phyloP scores from a whole-genome alignment of 768 basidiomycete genomes.

The Heimioporus sp. region DNA sequence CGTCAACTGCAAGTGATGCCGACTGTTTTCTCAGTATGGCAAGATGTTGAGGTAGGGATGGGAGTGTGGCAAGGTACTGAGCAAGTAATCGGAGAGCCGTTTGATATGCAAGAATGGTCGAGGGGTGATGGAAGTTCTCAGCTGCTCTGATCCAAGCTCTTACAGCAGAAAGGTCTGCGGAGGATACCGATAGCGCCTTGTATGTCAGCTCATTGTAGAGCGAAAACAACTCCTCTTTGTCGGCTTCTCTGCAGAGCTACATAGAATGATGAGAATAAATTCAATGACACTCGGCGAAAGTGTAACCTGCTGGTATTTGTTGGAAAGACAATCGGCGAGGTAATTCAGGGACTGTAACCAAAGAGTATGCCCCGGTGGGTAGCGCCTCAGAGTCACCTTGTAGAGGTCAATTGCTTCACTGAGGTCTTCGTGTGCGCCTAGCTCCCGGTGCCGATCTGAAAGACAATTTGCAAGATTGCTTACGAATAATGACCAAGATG shows the following conservation, averaged over 20 bases:
- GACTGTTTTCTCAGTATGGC: background rate
- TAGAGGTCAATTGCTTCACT: too few relatives aligned
- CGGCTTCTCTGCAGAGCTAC: background rate
- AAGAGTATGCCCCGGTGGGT: too few relatives aligned
- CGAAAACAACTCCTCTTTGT: background rate
- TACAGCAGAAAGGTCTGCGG: background rate
- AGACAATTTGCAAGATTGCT: background rate
- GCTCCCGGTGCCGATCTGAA: too few relatives aligned
- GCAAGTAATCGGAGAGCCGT: background rate
- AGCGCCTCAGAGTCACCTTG: too few relatives aligned
- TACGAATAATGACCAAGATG: background rate
- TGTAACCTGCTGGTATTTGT: too few relatives aligned
- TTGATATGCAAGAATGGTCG: background rate
- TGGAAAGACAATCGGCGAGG: too few relatives aligned
- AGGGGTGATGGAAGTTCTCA: background rate
- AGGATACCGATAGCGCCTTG: background rate
- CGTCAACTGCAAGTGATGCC: conserved; percentile 6
- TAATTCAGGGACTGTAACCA: too few relatives aligned
- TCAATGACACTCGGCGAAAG: too few relatives aligned
- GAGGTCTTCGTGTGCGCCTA: too few relatives aligned
- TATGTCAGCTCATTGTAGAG: background rate
- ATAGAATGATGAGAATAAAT: too few relatives aligned
- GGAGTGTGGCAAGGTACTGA: background rate
- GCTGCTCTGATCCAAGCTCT: background rate
- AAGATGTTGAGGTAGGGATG: background rate